phyloP scores from a whole-genome alignment of 2,329 filamentous ascomycete species.

The Emergomyces africanus region DNA sequence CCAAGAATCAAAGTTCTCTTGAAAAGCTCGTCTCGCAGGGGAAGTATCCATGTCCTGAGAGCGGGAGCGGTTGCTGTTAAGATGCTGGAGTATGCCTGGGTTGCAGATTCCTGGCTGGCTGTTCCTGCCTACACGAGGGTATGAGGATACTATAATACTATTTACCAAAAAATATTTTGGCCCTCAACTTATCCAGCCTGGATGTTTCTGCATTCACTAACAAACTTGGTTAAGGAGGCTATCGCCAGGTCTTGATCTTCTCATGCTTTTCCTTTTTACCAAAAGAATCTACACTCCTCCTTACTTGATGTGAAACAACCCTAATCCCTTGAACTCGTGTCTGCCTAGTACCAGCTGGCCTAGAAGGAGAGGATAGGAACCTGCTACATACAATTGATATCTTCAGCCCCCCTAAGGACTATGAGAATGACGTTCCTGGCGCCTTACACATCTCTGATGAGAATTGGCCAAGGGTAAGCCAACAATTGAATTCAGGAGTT shows the following conservation, averaged over 20 bases:
- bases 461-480: slow-evolving; percentile 16
- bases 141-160: background rate
- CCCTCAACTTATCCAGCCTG: background rate
- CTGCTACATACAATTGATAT: background rate
- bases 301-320: background rate
- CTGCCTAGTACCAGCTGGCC: background rate
- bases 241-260: background rate
- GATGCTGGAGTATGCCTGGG: background rate
- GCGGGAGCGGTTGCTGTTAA: background rate
- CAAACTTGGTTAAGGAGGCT: background rate
- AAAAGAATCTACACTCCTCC: background rate
- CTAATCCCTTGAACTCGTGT: no score
- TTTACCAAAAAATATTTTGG: background rate
- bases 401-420: background rate
- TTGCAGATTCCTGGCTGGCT: background rate
- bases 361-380: background rate
- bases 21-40: no score
- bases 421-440: slow-evolving; percentile 21
- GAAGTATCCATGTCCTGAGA: no score
- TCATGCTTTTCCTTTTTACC: background rate
- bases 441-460: slow-evolving; percentile 27
- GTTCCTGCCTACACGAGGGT: no score
- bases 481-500: background rate
- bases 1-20: no score
- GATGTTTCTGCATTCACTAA: background rate